Percentiles rank a stretch among this genome's conserved stretches.
These are phyloP conservation scores for Globisporangium emineosum DNA, from an alignment of 352 stramenopile species.

Conservation along the genomic window DNA sequence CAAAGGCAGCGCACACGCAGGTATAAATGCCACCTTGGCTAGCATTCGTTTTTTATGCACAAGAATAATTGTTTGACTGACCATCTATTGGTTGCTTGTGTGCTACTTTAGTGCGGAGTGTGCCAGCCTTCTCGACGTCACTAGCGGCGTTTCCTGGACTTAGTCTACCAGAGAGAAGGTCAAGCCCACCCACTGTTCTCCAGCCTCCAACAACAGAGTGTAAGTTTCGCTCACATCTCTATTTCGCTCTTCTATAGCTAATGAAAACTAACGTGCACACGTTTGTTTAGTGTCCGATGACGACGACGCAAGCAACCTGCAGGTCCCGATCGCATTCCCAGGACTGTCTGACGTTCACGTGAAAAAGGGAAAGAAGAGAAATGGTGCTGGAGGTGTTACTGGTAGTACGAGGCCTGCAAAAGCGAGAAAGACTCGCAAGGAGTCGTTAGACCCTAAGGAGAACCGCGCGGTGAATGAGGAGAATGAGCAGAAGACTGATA, in stretches of 20 bases:
- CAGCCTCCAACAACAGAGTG: background rate
- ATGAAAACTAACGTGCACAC: background rate
- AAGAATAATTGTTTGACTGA: background rate
- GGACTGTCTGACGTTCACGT: background rate
- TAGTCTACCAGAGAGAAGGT: background rate
- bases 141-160: background rate
- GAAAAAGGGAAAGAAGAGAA: background rate
- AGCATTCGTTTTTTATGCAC: too few relatives aligned
- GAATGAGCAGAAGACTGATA: background rate
- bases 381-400: background rate
- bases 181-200: background rate
- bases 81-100: background rate
- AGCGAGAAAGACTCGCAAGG: background rate
- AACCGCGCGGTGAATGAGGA: background rate
- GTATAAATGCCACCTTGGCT: background rate
- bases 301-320: background rate
- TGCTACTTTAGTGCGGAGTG: background rate
- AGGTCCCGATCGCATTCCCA: slow-evolving; percentile 1
- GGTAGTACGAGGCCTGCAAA: background rate
- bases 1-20: background rate
- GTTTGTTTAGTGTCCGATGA: background rate
- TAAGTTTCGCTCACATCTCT: background rate
- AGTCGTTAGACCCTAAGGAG: background rate
- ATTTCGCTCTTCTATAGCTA: background rate
- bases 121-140: background rate